Conservation (phyloP, 495 filamentous ascomycete genomes). For the Parachaetomium inaequale region DNA sequence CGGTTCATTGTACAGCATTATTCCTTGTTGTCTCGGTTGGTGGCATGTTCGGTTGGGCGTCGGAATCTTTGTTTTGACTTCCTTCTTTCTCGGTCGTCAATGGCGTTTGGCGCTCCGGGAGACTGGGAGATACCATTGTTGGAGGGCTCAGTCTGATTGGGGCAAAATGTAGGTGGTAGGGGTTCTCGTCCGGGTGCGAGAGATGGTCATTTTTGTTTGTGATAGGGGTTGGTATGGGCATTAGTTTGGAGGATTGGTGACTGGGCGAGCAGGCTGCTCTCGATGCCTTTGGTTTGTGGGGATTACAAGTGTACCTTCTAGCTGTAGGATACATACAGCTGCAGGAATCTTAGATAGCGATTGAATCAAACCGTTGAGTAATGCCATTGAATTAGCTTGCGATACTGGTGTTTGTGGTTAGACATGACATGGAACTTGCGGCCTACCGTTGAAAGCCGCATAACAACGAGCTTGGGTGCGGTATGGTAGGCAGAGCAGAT, state of each 20-base stretch:
- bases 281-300: background rate
- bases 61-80: conserved; percentile 10
- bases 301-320: background rate
- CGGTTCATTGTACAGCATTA: conserved; percentile 23
- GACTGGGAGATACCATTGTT: conserved; percentile 32
- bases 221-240: background rate
- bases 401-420: background rate
- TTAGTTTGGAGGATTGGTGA: background rate
- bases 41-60: background rate
- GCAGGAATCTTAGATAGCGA: background rate
- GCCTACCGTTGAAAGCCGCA: no score
- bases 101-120: conserved; percentile 33
- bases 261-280: background rate
- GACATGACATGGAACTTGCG: background rate
- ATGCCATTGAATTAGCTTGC: background rate
- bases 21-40: conserved; percentile 6
- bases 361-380: background rate
- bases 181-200: background rate
- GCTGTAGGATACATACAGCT: conserved; percentile 10
- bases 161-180: background rate
- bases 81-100: conserved; percentile 24
- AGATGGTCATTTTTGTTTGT: background rate
- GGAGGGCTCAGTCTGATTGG: conserved; percentile 15
- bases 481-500: no score
- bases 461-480: no score